Conservation (phyloP, 192 early-diverging fungal species). For the Mortierella antarctica region DNA sequence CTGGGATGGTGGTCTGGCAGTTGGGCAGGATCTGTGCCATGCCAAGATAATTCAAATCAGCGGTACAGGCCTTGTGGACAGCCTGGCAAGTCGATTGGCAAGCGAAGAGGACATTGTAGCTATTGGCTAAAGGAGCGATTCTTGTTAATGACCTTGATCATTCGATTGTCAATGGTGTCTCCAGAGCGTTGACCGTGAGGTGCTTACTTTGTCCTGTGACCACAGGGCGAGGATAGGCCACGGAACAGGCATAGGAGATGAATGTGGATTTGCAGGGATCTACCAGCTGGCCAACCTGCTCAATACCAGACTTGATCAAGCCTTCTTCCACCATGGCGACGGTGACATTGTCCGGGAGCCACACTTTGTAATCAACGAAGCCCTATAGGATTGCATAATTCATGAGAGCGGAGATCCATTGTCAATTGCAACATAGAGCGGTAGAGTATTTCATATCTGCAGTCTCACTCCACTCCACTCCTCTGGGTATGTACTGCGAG, state of each 20-base stretch:
- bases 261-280: conserved; percentile 46
- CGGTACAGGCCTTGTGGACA: conserved; percentile 21
- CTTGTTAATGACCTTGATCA: background rate
- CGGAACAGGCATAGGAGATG: conserved; percentile 29
- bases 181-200: background rate
- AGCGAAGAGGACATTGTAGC: conserved; percentile 45
- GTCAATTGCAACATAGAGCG: background rate
- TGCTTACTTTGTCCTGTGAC: conserved; percentile 28
- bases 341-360: conserved; percentile 23
- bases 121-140: conserved; percentile 15
- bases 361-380: conserved; percentile 43
- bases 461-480: background rate
- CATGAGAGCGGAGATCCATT: background rate
- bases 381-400: conserved; percentile 16
- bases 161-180: background rate
- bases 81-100: conserved; percentile 52
- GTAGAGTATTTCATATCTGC: background rate
- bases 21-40: conserved; percentile 37
- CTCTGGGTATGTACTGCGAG: background rate
- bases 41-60: conserved; percentile 18
- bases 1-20: conserved; percentile 20
- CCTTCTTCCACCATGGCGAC: conserved; percentile 9
- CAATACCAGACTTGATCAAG: background rate
- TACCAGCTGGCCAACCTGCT: conserved; percentile 2
- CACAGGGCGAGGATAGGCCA: conserved; percentile 45